phyloP scores from a whole-genome alignment of 345 rosid genomes.

The Lepidium sativum region DNA sequence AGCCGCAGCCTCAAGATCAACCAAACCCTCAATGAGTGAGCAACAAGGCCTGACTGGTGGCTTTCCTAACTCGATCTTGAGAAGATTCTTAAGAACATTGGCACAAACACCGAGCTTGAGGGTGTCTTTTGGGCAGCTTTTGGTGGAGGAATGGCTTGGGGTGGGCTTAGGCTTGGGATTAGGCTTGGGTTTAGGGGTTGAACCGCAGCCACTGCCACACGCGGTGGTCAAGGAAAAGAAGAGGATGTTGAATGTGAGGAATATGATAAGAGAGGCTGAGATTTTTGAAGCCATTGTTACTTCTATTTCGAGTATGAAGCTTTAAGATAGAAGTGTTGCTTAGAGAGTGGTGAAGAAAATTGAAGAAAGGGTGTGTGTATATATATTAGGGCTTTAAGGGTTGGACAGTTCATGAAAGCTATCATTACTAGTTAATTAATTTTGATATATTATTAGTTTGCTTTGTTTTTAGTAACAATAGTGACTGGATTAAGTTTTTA shows the following conservation, averaged over 20 bases:
- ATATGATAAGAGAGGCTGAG: constrained; percentile 8
- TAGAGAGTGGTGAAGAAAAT: constrained; percentile 4
- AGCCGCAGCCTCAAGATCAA: constrained; percentile 55
- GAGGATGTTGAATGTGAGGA: constrained; percentile 20
- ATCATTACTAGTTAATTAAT: neutral
- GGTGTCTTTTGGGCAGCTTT: constrained; percentile 42
- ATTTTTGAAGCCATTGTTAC: constrained; percentile 14
- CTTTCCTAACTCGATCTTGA: constrained; percentile 28
- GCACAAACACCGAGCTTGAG: constrained; percentile 51
- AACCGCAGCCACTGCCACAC: constrained; percentile 4
- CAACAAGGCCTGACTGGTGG: constrained; percentile 46
- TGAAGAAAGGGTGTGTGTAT: neutral
- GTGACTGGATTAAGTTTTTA: neutral
- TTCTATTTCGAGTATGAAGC: neutral
- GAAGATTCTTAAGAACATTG: constrained; percentile 29
- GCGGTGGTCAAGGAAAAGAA: constrained; percentile 21
- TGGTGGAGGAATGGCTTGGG: neutral
- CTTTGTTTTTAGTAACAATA: neutral
- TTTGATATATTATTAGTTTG: neutral
- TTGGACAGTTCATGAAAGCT: neutral
- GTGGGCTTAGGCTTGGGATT: neutral
- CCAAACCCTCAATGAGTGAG: constrained; percentile 38
- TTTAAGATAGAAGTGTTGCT: constrained; percentile 4
- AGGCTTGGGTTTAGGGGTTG: constrained; percentile 15
- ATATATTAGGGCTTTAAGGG: neutral